phyloP scores from a whole-genome alignment of 257 asterid species.

The Anisodus tanguticus region DNA sequence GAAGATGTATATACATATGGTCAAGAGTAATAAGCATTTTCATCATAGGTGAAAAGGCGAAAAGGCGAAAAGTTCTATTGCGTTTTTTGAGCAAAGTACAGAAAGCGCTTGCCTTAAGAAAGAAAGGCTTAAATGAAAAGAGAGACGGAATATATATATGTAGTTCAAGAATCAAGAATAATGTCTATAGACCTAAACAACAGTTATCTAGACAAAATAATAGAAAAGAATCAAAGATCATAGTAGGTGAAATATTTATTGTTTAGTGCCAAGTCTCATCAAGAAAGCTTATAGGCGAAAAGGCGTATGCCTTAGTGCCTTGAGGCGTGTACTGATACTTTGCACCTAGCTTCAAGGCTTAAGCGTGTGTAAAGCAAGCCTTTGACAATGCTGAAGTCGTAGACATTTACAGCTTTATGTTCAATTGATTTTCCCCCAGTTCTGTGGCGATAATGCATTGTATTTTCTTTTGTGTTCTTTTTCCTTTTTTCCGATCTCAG shows the following conservation, averaged over 20 bases:
- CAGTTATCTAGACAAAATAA: background rate
- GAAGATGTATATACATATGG: background rate
- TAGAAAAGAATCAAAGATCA: background rate
- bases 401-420: background rate
- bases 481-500: background rate
- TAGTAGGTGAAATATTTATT: background rate
- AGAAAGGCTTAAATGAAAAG: background rate
- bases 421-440: background rate
- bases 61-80: background rate
- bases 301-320: background rate
- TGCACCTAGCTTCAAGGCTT: background rate
- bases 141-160: too few species aligned
- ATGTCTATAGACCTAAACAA: background rate
- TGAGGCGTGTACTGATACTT: background rate
- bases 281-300: background rate
- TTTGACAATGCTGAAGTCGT: background rate
- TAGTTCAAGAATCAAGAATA: too few species aligned
- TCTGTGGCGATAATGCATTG: background rate
- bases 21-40: constrained; percentile 21
- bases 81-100: background rate
- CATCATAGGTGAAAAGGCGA: background rate
- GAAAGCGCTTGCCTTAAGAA: background rate
- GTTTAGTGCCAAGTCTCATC: constrained; percentile 1
- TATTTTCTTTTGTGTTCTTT: background rate
- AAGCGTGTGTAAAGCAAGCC: background rate